Evolutionary conservation across 257 asterid species (phyloP), one percentile per base, ranked within the genome.

Genomic region (Parsonsia alboflavescens): DNA sequence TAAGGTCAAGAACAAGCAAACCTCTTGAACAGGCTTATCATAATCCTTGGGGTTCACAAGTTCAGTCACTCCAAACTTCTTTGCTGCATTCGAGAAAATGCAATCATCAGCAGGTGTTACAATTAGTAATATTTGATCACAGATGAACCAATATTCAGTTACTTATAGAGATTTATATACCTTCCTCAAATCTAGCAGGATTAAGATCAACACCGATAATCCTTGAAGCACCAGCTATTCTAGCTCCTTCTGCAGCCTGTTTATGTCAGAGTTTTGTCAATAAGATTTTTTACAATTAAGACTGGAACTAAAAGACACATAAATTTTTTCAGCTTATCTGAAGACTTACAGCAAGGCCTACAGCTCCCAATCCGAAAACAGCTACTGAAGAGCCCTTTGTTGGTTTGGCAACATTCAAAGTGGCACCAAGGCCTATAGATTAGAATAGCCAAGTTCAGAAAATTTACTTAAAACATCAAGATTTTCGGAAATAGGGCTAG

Each of bases 341-440:
- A 2, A 9, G n/a, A 81, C 94, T 57, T 78, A 91, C 93, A 52
- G 88, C 96, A 76, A 90, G 93, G 12, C 96, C 97, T 65, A 90
- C 95, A 48, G 90, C 91, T 16, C 96, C 96, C 21, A 92, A 81
- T 63, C 97, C 93, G 26, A 92, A 92, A 66, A 87, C 62, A 59
- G 93, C 97, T 44, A 89, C 91, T 0, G 92, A 75, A 1, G 93
- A 85, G 3, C 96, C 93, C 80, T 85, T 85, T 10, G 54, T 75
- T 0, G 93, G 96, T 78, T 87, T 92, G 0, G 97, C 97, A 74
- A 92, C 96, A 77, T 92, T 92, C 85, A 90, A 24, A n/a, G 91
- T 87, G 68, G 97, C 96, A 65, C 96, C 96, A 73, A 92, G 88
- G 30, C 97, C 97, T 91, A n/a, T n/a, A n/a, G n/a, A n/a, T n/a